Evolutionary conservation across 495 filamentous ascomycete species (phyloP), one percentile per base, ranked within the genome.

Genomic region (Penicillium parvum): DNA sequence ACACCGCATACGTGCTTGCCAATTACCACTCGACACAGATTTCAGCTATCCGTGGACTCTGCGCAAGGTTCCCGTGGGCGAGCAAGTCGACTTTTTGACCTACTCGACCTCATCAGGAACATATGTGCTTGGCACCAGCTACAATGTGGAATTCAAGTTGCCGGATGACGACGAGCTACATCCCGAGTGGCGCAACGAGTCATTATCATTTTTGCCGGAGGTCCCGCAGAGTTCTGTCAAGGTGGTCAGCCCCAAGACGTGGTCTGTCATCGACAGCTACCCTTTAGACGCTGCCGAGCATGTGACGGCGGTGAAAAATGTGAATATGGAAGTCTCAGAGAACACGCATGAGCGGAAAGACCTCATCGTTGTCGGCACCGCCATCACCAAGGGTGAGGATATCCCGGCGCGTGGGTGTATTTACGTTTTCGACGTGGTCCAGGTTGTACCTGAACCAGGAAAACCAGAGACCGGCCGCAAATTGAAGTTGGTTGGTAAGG

Each of bases 361-460:
- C 48, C 76, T 95, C 28, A 75, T 97, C 37, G 81, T 81, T 8
- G 86, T 96, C 3, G 94, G 91, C 7, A 95, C 94, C 0, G 82
- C 88, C 17, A 74, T 90, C 29, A 73, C 82, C 34, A 83, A 81
- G 43, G 92, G 94, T 33, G 91, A 97, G 63, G 92, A 99, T 56
- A 78, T 90, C 21, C 81, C 90, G 3, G 79, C 86, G 0, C 78
- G 81, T 23, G 94, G 92, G n/a, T 76, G 78, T 37, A 76, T 99
- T 44, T 90, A 92, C 59, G 85, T 99, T 38, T 95, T 90, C 59
- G 89, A 95, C 43, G 74, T 97, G 33, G 89, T 95, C 37, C 75
- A 81, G 17, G 92, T 96, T 32, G 90, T 95, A 0, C 91, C 92
- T 0, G 82, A 96, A 36, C 91, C 90, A 0, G 88, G 80, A 5